Conservation (phyloP, 225 moss, liverwort and hornwort genomes). For the Marchantia polymorpha region DNA sequence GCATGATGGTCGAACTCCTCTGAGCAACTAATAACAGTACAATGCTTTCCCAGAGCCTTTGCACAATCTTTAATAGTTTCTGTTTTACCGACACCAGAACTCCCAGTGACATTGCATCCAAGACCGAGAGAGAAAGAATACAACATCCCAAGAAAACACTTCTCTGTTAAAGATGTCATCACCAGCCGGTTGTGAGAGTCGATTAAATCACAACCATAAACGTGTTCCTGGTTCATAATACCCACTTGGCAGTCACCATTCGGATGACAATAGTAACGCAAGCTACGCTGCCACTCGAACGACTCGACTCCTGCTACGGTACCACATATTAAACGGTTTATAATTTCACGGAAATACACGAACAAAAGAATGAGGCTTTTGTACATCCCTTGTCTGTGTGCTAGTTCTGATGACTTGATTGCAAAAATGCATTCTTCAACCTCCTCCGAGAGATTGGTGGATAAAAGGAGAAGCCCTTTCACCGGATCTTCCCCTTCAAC, state of each 20-base stretch:
- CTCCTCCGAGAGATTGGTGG: slow-evolving; percentile 31
- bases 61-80: slow-evolving; percentile 49
- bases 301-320: slow-evolving; percentile 34
- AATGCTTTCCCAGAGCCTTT: slow-evolving; percentile 50
- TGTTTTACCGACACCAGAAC: slow-evolving; percentile 48
- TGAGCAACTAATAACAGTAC: slow-evolving; percentile 50
- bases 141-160: slow-evolving; percentile 47
- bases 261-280: slow-evolving; percentile 46
- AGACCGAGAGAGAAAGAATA: slow-evolving; percentile 49
- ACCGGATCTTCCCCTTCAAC: slow-evolving; percentile 18
- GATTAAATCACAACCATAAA: slow-evolving; percentile 45
- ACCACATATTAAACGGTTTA: slow-evolving; percentile 26
- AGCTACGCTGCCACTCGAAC: slow-evolving; percentile 46
- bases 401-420: slow-evolving; percentile 26
- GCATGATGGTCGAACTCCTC: slow-evolving; percentile 47
- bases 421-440: slow-evolving; percentile 31
- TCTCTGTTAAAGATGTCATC: slow-evolving; percentile 48
- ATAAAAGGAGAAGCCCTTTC: slow-evolving; percentile 30
- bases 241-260: slow-evolving; percentile 33
- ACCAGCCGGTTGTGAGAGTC: slow-evolving; percentile 44
- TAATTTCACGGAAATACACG: slow-evolving; percentile 41
- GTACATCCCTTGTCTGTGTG: slow-evolving; percentile 22
- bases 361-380: slow-evolving; percentile 42
- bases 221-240: slow-evolving; percentile 43
- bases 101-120: slow-evolving; percentile 43